phyloP scores from a whole-genome alignment of 2,329 filamentous ascomycete species.

The Zasmidium citrigriseum region DNA sequence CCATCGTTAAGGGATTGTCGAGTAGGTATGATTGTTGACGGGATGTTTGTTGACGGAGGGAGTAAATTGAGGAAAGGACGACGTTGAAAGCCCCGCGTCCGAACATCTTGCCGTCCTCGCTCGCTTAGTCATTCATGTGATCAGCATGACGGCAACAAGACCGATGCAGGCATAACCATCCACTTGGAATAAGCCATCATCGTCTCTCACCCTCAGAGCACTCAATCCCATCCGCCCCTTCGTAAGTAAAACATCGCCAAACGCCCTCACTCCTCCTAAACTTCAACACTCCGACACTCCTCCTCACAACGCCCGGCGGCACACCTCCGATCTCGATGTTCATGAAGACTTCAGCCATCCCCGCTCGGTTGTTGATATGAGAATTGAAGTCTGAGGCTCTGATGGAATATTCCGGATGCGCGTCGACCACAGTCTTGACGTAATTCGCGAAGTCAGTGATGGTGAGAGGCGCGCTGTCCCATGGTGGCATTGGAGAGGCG shows the following conservation, averaged over 20 bases:
- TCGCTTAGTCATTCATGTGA: too few relatives aligned
- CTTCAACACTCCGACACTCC: slow-evolving; percentile 1
- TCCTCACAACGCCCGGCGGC: background rate
- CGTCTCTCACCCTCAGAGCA: background rate
- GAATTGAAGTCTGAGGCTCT: background rate
- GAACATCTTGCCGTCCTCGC: too few relatives aligned
- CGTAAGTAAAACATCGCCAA: background rate
- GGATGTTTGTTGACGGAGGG: too few relatives aligned
- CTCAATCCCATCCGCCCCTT: background rate
- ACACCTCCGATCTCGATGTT: background rate
- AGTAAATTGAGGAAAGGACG: too few relatives aligned
- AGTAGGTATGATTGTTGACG: too few relatives aligned
- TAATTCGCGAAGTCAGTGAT: background rate
- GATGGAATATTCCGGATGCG: background rate
- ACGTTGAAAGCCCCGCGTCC: too few relatives aligned
- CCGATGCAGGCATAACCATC: too few relatives aligned
- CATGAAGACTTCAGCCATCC: background rate
- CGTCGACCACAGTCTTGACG: background rate
- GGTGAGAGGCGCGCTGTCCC: background rate
- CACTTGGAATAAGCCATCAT: background rate
- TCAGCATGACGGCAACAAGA: too few relatives aligned
- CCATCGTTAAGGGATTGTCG: too few relatives aligned
- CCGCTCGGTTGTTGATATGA: background rate
- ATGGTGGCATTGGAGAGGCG: background rate
- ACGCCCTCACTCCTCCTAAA: background rate